Base-by-base conservation (phyloP, 805 yeast genomes). In the Candida nanaspora region DNA sequence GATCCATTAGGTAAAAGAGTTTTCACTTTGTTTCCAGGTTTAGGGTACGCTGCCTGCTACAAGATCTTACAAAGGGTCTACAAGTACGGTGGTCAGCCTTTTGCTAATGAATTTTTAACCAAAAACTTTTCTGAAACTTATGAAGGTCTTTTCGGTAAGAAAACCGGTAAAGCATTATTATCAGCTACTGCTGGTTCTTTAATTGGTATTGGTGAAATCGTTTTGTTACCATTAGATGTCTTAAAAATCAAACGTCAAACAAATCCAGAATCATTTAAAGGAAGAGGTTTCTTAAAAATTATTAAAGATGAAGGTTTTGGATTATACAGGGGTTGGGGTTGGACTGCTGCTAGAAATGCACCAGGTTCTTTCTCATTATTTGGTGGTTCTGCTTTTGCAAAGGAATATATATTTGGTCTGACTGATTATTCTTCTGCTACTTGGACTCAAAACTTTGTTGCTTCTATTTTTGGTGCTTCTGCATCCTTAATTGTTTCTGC, bases 301-400 rank as follows among this genome's bases (percentile, higher is more conserved):
- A 61, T 93, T 45, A 58, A 71, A 41, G 98, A 93, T 60, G 98
- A 93, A 68, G 98, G 98, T 16, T 74, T 87, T 44, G 87, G 93
- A 20, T 72, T 93, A 52, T 93, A 93, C 70, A 76, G 96, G 62
- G 99, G 99, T 50, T 89, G 97, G 95, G 98, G 97, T 44, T 93
- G 99, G 99, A 93, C 99, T 45, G 95, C 95, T 52, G 99, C 99
- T 34, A 83, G 99, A 77, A 93, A 93, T 62, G 97, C 98, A 2
- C 99, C 99, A 30, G 99, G 99, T 45, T 87, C 96, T 2, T 93
- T 93, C 59, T 96, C 98, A 15, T 72, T 93, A 43, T 93, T 93
- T 53, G 99, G 99, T 52, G 99, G 98, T 68, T 88, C 91, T 59
- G 96, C 99, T 14, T 93, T 93, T 61, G 98, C 98, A 46, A 93